Conservation (phyloP, 2,329 filamentous ascomycete genomes). For the Xylaria sp. region DNA sequence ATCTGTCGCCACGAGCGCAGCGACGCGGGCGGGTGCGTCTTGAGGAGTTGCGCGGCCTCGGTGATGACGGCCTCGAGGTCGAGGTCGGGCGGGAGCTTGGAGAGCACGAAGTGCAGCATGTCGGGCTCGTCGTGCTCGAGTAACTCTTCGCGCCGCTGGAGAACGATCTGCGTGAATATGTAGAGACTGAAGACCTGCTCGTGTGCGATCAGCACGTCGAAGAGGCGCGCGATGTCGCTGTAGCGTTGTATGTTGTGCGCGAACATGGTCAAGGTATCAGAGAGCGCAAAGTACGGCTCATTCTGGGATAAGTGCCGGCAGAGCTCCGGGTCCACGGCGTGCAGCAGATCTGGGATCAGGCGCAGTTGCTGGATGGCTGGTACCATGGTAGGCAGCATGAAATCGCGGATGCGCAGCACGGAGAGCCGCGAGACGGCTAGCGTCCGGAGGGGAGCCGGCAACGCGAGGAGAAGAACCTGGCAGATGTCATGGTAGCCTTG, state of each 20-base stretch:
- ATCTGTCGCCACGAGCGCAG: slow-evolving; percentile 69
- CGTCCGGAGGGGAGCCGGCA: slow-evolving; percentile 58
- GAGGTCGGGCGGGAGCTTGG: slow-evolving; percentile 76
- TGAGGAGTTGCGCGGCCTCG: slow-evolving; percentile 59
- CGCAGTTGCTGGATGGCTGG: slow-evolving; percentile 81
- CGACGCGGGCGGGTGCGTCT: slow-evolving; percentile 62
- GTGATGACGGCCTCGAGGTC: slow-evolving; percentile 73
- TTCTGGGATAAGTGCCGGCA: slow-evolving; percentile 69
- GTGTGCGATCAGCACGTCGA: slow-evolving; percentile 82
- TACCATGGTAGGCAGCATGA: slow-evolving; percentile 85
- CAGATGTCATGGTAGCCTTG: slow-evolving; percentile 99
- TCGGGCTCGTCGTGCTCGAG: slow-evolving; percentile 78
- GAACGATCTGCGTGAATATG: slow-evolving; percentile 82
- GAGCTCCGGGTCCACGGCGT: slow-evolving; percentile 64
- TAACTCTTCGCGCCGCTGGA: slow-evolving; percentile 76
- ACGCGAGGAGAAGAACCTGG: slow-evolving; percentile 85
- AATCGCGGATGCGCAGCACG: slow-evolving; percentile 85
- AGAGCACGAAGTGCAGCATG: slow-evolving; percentile 83
- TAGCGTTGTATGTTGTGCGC: slow-evolving; percentile 93
- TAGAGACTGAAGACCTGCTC: slow-evolving; percentile 89
- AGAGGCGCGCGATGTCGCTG: slow-evolving; percentile 79
- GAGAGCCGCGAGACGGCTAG: slow-evolving; percentile 74
- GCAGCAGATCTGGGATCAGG: slow-evolving; percentile 77
- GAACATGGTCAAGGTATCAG: slow-evolving; percentile 92
- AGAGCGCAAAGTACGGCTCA: slow-evolving; percentile 86